Conservation (phyloP, 2,329 filamentous ascomycete species). For the Lizonia empirigonia region DNA sequence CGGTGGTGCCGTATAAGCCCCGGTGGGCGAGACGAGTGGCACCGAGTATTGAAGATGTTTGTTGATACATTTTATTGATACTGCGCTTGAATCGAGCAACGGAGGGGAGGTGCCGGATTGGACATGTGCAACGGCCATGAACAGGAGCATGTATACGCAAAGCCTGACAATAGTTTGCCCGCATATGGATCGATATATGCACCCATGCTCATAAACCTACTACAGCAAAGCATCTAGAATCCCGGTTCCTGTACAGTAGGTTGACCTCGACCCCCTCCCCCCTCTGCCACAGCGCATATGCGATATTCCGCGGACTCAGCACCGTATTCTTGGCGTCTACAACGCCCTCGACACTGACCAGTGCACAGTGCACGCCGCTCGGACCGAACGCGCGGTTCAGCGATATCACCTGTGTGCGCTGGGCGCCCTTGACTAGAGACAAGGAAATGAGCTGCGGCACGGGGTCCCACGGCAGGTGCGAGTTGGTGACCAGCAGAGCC, state of each 20-base stretch:
- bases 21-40: too few species aligned
- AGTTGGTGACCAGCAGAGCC: slow-evolving; percentile 57
- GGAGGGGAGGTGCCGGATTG: too few species aligned
- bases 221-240: too few species aligned
- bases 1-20: too few species aligned
- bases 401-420: slow-evolving; percentile 57
- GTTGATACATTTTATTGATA: too few species aligned
- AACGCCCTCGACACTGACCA: slow-evolving; percentile 55
- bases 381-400: slow-evolving; percentile 50
- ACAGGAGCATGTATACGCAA: too few species aligned
- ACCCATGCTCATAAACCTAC: too few species aligned
- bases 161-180: too few species aligned
- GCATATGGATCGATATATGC: too few species aligned
- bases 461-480: slow-evolving; percentile 55
- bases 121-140: too few species aligned
- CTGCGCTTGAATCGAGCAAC: too few species aligned
- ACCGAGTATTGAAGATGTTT: too few species aligned
- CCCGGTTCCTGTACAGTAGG: slow-evolving; percentile 37
- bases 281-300: slow-evolving; percentile 53
- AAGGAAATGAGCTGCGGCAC: slow-evolving; percentile 56
- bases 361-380: slow-evolving; percentile 54
- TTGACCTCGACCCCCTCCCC: slow-evolving; percentile 50
- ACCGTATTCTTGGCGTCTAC: slow-evolving; percentile 51
- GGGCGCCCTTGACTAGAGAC: slow-evolving; percentile 58
- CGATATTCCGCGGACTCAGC: slow-evolving; percentile 55